These are phyloP conservation scores for Trichoderma polysporum DNA, from an alignment of 2,329 filamentous ascomycete species.

Conservation along the genomic window DNA sequence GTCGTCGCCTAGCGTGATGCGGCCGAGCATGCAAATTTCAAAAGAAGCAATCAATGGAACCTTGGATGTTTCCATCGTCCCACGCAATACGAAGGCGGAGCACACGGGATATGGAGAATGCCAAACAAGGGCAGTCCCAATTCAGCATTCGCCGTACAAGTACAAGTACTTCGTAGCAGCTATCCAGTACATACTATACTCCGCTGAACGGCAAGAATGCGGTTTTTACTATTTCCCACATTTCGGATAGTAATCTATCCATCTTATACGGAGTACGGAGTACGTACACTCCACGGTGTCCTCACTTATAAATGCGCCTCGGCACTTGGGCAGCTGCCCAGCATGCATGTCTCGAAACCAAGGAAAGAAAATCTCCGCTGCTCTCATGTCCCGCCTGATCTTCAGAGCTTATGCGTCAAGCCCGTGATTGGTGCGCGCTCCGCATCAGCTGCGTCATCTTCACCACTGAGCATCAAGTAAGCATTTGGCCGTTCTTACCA, in stretches of 20 bases:
- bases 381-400: neutral
- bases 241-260: no score
- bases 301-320: neutral
- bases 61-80: neutral
- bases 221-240: no score
- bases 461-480: neutral
- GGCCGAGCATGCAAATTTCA: neutral
- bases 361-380: neutral
- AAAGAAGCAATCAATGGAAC: neutral
- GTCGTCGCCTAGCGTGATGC: neutral
- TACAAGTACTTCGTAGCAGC: no score
- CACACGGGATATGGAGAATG: neutral
- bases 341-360: neutral
- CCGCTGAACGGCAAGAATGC: neutral
- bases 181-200: no score
- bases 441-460: slow-evolving; percentile 10
- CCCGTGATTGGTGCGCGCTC: slow-evolving; percentile 1
- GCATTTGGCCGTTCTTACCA: neutral
- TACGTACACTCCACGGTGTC: no score
- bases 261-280: no score
- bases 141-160: no score
- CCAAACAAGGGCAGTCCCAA: neutral
- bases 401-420: slow-evolving; percentile 3
- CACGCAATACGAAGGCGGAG: slow-evolving; percentile 2
- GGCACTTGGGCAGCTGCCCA: neutral